phyloP scores from a whole-genome alignment of 108 stramenopile species.

The Mayamaea pseudoterrestris region DNA sequence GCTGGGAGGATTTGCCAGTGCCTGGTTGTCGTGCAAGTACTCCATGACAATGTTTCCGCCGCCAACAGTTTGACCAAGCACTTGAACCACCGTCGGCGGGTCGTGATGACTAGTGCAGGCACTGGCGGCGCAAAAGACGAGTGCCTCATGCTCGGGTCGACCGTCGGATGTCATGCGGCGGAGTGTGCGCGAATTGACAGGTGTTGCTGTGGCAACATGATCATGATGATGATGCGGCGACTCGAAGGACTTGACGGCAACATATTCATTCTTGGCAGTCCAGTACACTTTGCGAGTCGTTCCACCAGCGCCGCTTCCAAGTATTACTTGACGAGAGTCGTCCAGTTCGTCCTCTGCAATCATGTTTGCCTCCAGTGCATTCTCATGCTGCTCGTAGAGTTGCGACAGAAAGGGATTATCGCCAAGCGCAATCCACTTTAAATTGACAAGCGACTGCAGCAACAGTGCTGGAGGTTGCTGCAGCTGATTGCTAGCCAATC shows the following conservation, averaged over 20 bases:
- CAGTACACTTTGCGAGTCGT: conserved; percentile 20
- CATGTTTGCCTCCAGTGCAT: not conserved
- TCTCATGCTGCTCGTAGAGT: not conserved
- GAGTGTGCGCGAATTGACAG: too few species aligned
- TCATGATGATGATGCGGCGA: not conserved
- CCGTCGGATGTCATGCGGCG: conserved; percentile 62
- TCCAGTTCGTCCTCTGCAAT: conserved; percentile 2
- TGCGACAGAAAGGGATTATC: conserved; percentile 36
- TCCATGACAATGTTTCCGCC: conserved; percentile 46
- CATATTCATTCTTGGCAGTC: conserved; percentile 4
- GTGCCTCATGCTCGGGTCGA: conserved; percentile 34
- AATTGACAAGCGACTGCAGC: conserved; percentile 17
- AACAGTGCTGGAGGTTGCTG: conserved; percentile 27
- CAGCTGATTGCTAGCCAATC: conserved; percentile 42
- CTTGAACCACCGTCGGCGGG: conserved; percentile 19
- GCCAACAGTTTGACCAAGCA: conserved; percentile 31
- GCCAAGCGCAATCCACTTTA: conserved; percentile 39
- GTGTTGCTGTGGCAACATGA: conserved; percentile 6
- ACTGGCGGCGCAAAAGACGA: conserved; percentile 17
- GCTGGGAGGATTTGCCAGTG: conserved; percentile 47
- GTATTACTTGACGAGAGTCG: conserved; percentile 6
- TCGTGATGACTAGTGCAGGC: conserved; percentile 1
- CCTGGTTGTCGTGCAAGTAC: conserved; percentile 26
- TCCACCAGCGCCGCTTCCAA: conserved; percentile 51
- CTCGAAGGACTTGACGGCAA: conserved; percentile 5